phyloP scores from a whole-genome alignment of 2,329 filamentous ascomycete genomes.

The Emmonsia crescens region DNA sequence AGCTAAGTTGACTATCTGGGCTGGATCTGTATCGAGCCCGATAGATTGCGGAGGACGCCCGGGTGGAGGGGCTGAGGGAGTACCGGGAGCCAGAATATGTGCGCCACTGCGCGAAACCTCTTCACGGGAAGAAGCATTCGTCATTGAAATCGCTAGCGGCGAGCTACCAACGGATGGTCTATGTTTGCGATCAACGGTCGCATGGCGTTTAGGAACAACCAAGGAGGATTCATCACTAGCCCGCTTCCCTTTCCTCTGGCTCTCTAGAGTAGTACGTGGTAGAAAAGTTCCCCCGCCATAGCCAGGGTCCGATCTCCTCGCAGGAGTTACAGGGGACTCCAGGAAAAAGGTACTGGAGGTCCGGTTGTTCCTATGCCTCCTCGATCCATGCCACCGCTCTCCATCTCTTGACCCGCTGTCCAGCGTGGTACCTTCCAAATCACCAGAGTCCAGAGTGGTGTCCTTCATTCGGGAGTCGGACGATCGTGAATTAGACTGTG shows the following conservation, averaged over 20 bases:
- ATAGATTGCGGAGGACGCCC: slow-evolving; percentile 12
- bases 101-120: slow-evolving; percentile 7
- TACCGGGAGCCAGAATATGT: slow-evolving; percentile 3
- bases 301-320: slow-evolving; percentile 1
- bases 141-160: slow-evolving; percentile 19
- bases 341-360: slow-evolving; percentile 12
- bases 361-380: slow-evolving; percentile 7
- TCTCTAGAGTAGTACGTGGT: not conserved
- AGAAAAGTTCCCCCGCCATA: not conserved
- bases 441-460: not conserved
- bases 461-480: not conserved
- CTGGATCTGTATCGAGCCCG: slow-evolving; percentile 60
- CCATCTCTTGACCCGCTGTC: slow-evolving; percentile 1
- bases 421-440: not conserved
- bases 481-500: not conserved
- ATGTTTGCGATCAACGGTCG: slow-evolving; percentile 19
- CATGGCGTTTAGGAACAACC: slow-evolving; percentile 25
- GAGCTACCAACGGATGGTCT: slow-evolving; percentile 25
- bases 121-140: slow-evolving; percentile 14
- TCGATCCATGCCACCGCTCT: not conserved
- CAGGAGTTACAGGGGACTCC: not conserved
- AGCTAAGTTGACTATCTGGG: slow-evolving; percentile 87
- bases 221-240: slow-evolving; percentile 27
- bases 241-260: slow-evolving; percentile 25
- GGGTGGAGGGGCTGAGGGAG: slow-evolving; percentile 7